phyloP scores from a whole-genome alignment of 2,329 filamentous ascomycete species.

The Cordyceps javanica region DNA sequence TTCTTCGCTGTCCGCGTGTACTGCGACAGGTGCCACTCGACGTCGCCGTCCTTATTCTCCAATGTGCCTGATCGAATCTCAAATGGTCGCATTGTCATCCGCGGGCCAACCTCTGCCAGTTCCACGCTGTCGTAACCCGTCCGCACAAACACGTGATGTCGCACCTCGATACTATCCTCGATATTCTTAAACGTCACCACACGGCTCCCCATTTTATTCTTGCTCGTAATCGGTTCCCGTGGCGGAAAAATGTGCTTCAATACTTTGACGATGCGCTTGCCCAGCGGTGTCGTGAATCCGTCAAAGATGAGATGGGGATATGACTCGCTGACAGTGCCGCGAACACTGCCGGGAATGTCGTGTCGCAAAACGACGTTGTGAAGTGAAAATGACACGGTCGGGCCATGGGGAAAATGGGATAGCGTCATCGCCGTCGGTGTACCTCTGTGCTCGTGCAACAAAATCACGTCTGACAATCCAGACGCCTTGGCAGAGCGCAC shows the following conservation, averaged over 20 bases:
- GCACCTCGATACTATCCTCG: conserved; percentile 87
- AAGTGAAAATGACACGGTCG: conserved; percentile 71
- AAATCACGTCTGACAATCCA: conserved; percentile 75
- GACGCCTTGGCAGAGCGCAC: conserved; percentile 74
- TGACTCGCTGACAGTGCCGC: conserved; percentile 83
- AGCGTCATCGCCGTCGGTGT: conserved; percentile 85
- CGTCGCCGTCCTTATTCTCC: conserved; percentile 90
- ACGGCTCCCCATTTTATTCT: conserved; percentile 73
- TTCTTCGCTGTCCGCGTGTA: conserved; percentile 91
- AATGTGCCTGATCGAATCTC: conserved; percentile 87
- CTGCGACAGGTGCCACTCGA: conserved; percentile 94
- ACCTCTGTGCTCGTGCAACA: conserved; percentile 88
- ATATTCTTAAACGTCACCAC: conserved; percentile 94
- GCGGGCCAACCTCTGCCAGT: conserved; percentile 80
- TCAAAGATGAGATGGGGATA: conserved; percentile 97
- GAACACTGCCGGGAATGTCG: conserved; percentile 82
- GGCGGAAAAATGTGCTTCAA: conserved; percentile 94
- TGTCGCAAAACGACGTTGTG: conserved; percentile 90
- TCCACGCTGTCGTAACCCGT: conserved; percentile 88
- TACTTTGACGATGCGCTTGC: conserved; percentile 78
- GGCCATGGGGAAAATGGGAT: conserved; percentile 82
- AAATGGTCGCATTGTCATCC: conserved; percentile 96
- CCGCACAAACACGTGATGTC: conserved; percentile 77
- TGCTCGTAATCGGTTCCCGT: conserved; percentile 64
- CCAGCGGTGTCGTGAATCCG: conserved; percentile 76